Evolutionary conservation across 441 rosid species (phyloP), one percentile per base, ranked within the genome.

Genomic region (Euphorbia schlechtendalii): DNA sequence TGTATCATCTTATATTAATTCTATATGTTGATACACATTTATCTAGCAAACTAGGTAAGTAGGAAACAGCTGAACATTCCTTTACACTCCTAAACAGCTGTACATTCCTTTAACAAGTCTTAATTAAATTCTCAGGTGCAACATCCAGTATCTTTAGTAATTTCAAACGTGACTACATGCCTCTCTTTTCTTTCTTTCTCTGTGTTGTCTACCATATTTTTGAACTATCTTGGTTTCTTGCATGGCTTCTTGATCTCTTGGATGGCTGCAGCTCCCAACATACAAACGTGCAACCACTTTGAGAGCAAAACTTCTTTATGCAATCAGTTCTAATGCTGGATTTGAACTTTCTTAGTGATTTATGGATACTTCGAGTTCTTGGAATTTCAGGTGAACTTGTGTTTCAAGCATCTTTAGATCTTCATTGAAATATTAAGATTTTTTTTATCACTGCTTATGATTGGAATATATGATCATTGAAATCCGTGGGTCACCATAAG

Each of bases 271-370:
- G 48, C 48, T 43, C 48, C 48, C 48, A 43, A 10, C 48, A 13
- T 43, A 43, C 48, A 43, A 43, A 43, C 48, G 48, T 43, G 48
- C 48, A 43, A 2, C 89, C 84, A 95, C 97, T 66, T 78, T 92
- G 86, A 88, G 82, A 78, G 87, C 89, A 66, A 95, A 95, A 76
- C 86, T 95, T 75, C 86, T 90, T 63, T 95, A 95, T 65, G 99
- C 99, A n/a, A 89, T 95, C 82, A 95, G 73, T 75, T 86, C 97
- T 49, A 95, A 92, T 74, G 83, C 99, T 56, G 99, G 99, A 60
- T 95, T 92, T 74, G 99, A 95, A 79, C 98, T 92, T 80, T 95
- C 97, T 55, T 92, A 91, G 81, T 65, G 68, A 69, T 64, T 25
- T 69, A 52, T 54, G 57, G 46, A 61, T 52, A 38, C 55, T 52